Evolutionary conservation across 192 early-diverging fungal genomes (phyloP).

Genomic region (Backusella westeae): DNA sequence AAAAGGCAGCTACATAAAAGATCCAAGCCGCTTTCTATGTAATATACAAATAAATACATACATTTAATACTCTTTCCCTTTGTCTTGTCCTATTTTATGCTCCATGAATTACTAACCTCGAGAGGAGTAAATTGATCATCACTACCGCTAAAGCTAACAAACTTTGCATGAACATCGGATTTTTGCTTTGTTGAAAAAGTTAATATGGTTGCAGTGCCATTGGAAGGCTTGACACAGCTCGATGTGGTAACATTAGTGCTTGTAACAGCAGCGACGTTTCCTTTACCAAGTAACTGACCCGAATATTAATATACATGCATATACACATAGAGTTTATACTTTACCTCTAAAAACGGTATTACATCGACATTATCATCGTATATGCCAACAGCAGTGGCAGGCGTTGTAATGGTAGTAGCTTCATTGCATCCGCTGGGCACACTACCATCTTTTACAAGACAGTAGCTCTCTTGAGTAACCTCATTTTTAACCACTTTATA

Average conservation of each 20-base stretch:
- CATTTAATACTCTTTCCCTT: neutral
- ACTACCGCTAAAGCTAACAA: conserved; percentile 1
- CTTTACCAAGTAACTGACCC: neutral
- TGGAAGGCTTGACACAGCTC: neutral
- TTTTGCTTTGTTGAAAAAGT: neutral
- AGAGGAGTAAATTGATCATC: conserved; percentile 1
- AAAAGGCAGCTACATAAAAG: conserved; percentile 4
- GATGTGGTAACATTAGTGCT: neutral
- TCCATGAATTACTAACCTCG: neutral
- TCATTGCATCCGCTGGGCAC: neutral
- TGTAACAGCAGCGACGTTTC: neutral
- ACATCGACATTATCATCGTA: neutral
- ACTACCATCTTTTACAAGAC: neutral
- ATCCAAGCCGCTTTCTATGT: conserved; percentile 12
- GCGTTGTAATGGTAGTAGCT: neutral
- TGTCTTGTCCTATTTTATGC: neutral
- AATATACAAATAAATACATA: neutral
- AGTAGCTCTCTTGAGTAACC: neutral
- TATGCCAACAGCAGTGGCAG: neutral
- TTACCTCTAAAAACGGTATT: neutral
- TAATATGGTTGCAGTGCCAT: neutral
- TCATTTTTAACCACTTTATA: neutral
- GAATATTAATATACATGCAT: neutral
- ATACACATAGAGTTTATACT: neutral
- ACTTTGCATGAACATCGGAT: neutral